Conservation (phyloP, 179 eudicot genomes). For the Silene coronaria region DNA sequence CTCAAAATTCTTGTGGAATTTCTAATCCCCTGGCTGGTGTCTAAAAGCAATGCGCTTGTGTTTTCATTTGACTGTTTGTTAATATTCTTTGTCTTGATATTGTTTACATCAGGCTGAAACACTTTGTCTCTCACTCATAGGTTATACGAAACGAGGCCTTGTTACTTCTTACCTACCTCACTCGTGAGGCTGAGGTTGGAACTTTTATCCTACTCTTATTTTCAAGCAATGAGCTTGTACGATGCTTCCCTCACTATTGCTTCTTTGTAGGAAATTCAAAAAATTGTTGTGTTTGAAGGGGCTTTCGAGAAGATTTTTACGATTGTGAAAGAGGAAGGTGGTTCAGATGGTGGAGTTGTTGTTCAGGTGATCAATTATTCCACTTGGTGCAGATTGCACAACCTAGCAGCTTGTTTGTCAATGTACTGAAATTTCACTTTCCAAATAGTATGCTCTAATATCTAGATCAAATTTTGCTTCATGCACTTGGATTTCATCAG, state of each 20-base stretch:
- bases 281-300: conserved; percentile 95
- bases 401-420: conserved; percentile 14
- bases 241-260: not conserved
- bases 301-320: conserved; percentile 97
- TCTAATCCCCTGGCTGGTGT: not conserved
- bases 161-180: conserved; percentile 88
- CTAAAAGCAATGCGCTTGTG: not conserved
- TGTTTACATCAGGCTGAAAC: conserved; percentile 20
- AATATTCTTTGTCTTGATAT: not conserved
- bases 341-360: conserved; percentile 98
- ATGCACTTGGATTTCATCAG: not conserved
- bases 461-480: not conserved
- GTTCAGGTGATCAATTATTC: conserved; percentile 62
- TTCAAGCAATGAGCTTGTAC: conserved; percentile 2
- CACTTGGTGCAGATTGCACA: not conserved
- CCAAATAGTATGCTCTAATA: not conserved
- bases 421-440: not conserved
- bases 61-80: not conserved
- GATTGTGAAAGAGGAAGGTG: conserved; percentile 92
- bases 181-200: conserved; percentile 94
- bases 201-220: not conserved
- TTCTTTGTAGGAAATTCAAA: conserved; percentile 79
- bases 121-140: conserved; percentile 35
- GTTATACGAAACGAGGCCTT: conserved; percentile 97
- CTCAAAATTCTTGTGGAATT: not conserved